These are phyloP conservation scores for Aspergillus carbonarius DNA, from an alignment of 2,329 filamentous ascomycete species.

Conservation along the genomic window DNA sequence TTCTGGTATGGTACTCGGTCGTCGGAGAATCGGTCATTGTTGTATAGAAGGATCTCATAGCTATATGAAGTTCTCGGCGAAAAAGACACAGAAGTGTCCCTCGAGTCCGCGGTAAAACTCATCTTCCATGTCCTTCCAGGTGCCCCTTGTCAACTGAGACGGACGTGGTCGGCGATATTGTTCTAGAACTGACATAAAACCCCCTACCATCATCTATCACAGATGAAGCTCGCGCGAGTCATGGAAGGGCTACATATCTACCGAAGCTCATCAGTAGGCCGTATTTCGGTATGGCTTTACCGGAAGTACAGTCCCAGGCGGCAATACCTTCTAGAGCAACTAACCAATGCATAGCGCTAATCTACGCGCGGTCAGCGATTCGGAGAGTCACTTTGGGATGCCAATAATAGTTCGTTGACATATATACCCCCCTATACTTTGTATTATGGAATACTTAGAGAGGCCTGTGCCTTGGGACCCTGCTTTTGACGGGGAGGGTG, in stretches of 20 bases:
- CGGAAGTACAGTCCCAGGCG: background rate
- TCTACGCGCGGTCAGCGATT: background rate
- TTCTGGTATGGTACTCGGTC: too few relatives aligned
- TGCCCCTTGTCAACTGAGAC: background rate
- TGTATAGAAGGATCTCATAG: too few relatives aligned
- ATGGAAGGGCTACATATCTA: background rate
- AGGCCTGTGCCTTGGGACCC: background rate
- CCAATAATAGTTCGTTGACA: background rate
- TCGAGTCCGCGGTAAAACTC: background rate
- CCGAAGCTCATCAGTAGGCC: background rate
- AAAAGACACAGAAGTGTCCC: background rate
- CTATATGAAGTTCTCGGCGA: too few relatives aligned
- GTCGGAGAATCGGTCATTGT: too few relatives aligned
- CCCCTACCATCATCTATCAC: background rate
- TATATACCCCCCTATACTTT: background rate
- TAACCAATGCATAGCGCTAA: background rate
- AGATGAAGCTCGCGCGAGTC: background rate
- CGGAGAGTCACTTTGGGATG: background rate
- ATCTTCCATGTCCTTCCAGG: too few relatives aligned
- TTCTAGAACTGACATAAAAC: slow-evolving; percentile 1
- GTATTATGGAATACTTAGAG: background rate
- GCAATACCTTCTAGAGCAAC: background rate
- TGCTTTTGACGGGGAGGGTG: background rate
- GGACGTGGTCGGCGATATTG: background rate
- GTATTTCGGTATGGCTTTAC: background rate